These are phyloP conservation scores for Calonectria hawksworthii DNA, from an alignment of 2,329 filamentous ascomycete species.

Conservation along the genomic window DNA sequence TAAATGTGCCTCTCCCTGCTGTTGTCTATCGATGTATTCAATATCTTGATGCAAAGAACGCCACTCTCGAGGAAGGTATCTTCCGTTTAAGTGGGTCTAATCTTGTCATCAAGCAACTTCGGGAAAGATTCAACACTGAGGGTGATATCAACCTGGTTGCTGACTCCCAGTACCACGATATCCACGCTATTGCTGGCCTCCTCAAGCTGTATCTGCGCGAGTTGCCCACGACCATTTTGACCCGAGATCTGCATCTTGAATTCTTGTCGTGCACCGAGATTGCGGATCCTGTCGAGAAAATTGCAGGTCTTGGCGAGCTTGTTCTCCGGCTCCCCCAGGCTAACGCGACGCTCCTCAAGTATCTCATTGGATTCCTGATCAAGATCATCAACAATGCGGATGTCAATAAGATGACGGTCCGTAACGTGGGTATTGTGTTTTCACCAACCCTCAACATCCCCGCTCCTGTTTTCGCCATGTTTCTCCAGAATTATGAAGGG, in stretches of 20 bases:
- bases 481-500: conserved; percentile 88
- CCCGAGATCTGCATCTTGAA: conserved; percentile 88
- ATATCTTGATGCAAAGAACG: conserved; percentile 87
- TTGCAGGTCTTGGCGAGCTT: conserved; percentile 80
- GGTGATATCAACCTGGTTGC: conserved; percentile 89
- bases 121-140: conserved; percentile 93
- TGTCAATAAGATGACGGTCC: conserved; percentile 97
- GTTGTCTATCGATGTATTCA: conserved; percentile 97
- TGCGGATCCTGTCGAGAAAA: conserved; percentile 80
- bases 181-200: conserved; percentile 94
- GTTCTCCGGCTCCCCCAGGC: conserved; percentile 84
- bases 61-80: conserved; percentile 90
- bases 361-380: conserved; percentile 89
- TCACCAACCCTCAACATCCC: conserved; percentile 97
- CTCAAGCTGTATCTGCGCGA: conserved; percentile 96
- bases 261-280: conserved; percentile 90
- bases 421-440: conserved; percentile 98
- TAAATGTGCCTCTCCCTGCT: conserved; percentile 84
- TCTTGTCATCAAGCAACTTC: conserved; percentile 89
- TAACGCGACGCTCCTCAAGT: conserved; percentile 86
- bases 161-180: conserved; percentile 91
- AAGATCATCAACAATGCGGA: conserved; percentile 92
- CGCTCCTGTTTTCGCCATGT: conserved; percentile 92
- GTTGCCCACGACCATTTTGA: conserved; percentile 90
- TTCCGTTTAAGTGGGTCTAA: conserved; percentile 98